Evolutionary conservation across 768 basidiomycete species (phyloP).

Genomic region (Fistulinella prunicolor): DNA sequence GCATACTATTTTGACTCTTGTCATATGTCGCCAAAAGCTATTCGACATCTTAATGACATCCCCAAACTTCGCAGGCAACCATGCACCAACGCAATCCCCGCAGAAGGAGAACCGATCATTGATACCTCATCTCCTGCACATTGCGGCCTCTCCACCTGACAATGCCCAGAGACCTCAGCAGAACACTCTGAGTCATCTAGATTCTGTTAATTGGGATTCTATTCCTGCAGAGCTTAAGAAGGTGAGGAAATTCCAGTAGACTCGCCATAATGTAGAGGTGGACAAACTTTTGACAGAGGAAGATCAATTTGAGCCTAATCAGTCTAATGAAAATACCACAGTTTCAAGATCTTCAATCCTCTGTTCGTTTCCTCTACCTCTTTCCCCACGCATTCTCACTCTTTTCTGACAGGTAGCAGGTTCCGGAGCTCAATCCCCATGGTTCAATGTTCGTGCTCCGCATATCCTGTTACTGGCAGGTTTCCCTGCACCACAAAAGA

Average conservation of each 20-base stretch:
- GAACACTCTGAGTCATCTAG: slow-evolving; percentile 48
- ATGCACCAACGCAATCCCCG: slow-evolving; percentile 17
- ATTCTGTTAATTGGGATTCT: slow-evolving; percentile 56
- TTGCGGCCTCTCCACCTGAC: slow-evolving; percentile 59
- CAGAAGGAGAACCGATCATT: slow-evolving; percentile 29
- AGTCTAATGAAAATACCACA: slow-evolving; percentile 43
- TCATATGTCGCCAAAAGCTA: slow-evolving; percentile 38
- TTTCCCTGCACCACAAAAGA: slow-evolving; percentile 38
- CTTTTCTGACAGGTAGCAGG: slow-evolving; percentile 32
- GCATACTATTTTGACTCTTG: neutral
- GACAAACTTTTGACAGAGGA: slow-evolving; percentile 41
- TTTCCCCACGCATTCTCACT: neutral
- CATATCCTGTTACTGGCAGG: slow-evolving; percentile 50
- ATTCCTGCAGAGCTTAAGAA: slow-evolving; percentile 61
- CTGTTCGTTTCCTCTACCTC: slow-evolving; percentile 35
- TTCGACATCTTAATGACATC: slow-evolving; percentile 34
- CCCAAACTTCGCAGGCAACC: slow-evolving; percentile 11
- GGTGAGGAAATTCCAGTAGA: slow-evolving; percentile 32
- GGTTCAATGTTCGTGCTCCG: slow-evolving; percentile 51
- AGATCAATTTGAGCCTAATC: slow-evolving; percentile 56
- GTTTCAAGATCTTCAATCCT: slow-evolving; percentile 49
- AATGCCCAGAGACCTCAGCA: slow-evolving; percentile 49
- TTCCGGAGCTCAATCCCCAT: slow-evolving; percentile 41
- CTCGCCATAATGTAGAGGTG: neutral
- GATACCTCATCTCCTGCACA: slow-evolving; percentile 54